These are phyloP conservation scores for Tephrocybe sp. DNA, from an alignment of 768 basidiomycete genomes.

Conservation along the genomic window DNA sequence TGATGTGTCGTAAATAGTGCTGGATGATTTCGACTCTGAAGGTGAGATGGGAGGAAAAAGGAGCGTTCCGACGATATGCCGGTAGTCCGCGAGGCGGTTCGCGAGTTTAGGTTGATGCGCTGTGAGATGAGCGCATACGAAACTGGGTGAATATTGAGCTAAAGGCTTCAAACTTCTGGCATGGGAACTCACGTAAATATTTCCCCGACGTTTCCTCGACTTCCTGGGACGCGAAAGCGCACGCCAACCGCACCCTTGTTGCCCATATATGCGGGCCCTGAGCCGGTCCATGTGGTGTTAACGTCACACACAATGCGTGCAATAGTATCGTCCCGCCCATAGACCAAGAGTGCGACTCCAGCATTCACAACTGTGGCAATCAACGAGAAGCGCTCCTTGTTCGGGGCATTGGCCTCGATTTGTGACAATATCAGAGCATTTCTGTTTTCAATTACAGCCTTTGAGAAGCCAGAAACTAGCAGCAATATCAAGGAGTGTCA, in stretches of 20 bases:
- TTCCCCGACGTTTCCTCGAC: conserved; percentile 63
- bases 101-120: conserved; percentile 71
- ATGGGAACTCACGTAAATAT: conserved; percentile 72
- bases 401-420: conserved; percentile 69
- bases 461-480: conserved; percentile 78
- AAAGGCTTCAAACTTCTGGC: neutral
- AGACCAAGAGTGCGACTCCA: conserved; percentile 86
- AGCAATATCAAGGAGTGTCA: conserved; percentile 4
- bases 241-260: conserved; percentile 96
- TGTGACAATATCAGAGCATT: conserved; percentile 73
- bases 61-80: conserved; percentile 77
- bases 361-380: conserved; percentile 82
- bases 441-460: conserved; percentile 64
- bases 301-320: conserved; percentile 63
- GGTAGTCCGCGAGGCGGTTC: conserved; percentile 73
- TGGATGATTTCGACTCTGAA: conserved; percentile 32
- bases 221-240: conserved; percentile 69
- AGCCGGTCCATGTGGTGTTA: conserved; percentile 75
- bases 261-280: conserved; percentile 76
- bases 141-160: conserved; percentile 29
- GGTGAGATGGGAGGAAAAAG: conserved; percentile 64
- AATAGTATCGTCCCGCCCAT: conserved; percentile 71
- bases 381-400: conserved; percentile 74
- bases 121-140: conserved; percentile 91
- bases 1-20: conserved; percentile 80